Evolutionary conservation across 164 flowering plant species (phyloP).

Genomic region (Sextonia rubra): DNA sequence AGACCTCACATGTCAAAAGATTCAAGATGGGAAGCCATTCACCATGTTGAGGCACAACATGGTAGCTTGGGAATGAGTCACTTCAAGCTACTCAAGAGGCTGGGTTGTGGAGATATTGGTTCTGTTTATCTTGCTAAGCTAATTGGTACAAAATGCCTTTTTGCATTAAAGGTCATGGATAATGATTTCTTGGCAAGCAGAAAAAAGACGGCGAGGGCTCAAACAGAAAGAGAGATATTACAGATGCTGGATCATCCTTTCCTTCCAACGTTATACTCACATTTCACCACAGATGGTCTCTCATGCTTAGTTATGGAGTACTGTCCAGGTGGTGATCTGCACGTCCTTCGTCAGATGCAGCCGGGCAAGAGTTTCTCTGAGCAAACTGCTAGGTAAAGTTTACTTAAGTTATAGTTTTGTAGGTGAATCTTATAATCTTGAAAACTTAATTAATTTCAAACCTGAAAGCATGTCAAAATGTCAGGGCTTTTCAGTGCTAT

Average conservation of each 20-base stretch:
- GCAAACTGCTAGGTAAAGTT: slow-evolving; percentile 62
- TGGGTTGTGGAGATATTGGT: slow-evolving; percentile 93
- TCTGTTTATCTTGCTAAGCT: slow-evolving; percentile 82
- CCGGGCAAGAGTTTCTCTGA: slow-evolving; percentile 56
- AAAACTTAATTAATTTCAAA: neutral
- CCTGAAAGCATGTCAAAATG: no score
- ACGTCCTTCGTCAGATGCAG: slow-evolving; percentile 79
- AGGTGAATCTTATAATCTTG: neutral
- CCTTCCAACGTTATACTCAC: slow-evolving; percentile 75
- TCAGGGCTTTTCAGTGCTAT: no score
- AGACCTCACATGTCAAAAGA: slow-evolving; percentile 95
- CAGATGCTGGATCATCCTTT: slow-evolving; percentile 90
- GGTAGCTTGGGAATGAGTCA: slow-evolving; percentile 50
- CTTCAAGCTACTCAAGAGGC: slow-evolving; percentile 67
- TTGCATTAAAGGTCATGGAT: slow-evolving; percentile 87
- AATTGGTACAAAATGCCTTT: slow-evolving; percentile 52
- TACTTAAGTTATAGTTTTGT: no score
- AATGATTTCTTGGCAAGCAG: slow-evolving; percentile 56
- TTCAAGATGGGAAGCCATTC: slow-evolving; percentile 75
- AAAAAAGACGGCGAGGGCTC: slow-evolving; percentile 63
- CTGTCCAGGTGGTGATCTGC: slow-evolving; percentile 90
- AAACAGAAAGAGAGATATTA: slow-evolving; percentile 75
- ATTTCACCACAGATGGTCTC: slow-evolving; percentile 59
- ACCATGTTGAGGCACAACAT: slow-evolving; percentile 45
- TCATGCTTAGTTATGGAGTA: slow-evolving; percentile 88